These are phyloP conservation scores for Amesomyces nigricolor DNA, from an alignment of 2,329 filamentous ascomycete genomes.

Conservation along the genomic window DNA sequence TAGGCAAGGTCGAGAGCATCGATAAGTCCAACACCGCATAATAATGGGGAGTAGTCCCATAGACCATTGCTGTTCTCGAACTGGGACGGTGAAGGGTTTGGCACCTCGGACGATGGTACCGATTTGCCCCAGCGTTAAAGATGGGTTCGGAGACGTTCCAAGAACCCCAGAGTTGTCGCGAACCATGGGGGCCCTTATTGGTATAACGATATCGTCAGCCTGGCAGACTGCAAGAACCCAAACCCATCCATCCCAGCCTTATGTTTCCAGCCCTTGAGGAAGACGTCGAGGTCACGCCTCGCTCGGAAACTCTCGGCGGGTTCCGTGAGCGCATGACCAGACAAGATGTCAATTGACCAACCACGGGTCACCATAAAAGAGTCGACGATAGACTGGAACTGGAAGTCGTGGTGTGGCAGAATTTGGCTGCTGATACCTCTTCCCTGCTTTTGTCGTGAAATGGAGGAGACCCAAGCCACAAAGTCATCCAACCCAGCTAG, in stretches of 20 bases:
- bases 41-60: not conserved
- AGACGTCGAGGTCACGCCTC: constrained; percentile 38
- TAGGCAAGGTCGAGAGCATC: not conserved
- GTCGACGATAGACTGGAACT: constrained; percentile 47
- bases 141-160: too few relatives aligned
- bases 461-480: constrained; percentile 37
- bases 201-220: too few relatives aligned
- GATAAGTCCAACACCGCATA: not conserved
- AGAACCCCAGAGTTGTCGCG: too few relatives aligned
- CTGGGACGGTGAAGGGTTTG: too few relatives aligned
- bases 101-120: too few relatives aligned
- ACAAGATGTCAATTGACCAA: constrained; percentile 34
- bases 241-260: constrained; percentile 29
- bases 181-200: too few relatives aligned
- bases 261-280: constrained; percentile 34
- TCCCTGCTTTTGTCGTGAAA: constrained; percentile 41
- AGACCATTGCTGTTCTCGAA: not conserved
- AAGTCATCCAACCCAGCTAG: constrained; percentile 44
- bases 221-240: too few relatives aligned
- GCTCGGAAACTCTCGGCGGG: constrained; percentile 35
- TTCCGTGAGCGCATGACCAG: constrained; percentile 33
- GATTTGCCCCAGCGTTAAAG: too few relatives aligned
- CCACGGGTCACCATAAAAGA: constrained; percentile 40
- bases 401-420: constrained; percentile 43
- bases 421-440: constrained; percentile 37